Percentiles rank a stretch among this genome's conserved stretches.
Conservation (phyloP, 805 yeast species). For the Sungouiozyma intestinalis region DNA sequence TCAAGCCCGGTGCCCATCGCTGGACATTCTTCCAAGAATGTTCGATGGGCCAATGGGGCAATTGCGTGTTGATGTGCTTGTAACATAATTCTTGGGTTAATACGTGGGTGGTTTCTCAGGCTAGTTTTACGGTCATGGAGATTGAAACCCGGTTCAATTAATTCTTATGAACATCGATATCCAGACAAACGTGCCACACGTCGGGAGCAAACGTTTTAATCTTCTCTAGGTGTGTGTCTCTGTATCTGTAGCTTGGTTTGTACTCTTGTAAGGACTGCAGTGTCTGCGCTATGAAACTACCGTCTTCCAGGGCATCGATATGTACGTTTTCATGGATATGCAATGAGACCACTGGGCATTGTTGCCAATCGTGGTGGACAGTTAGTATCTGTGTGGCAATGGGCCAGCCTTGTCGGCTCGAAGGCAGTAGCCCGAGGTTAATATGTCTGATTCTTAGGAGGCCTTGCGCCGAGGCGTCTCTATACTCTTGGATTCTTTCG, state of each 20-base stretch:
- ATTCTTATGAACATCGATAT: conserved; percentile 29
- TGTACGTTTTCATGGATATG: conserved; percentile 76
- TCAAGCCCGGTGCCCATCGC: not conserved
- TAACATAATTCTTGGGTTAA: no score
- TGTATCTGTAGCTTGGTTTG: not conserved
- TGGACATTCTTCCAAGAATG: no score
- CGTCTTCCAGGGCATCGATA: conserved; percentile 29
- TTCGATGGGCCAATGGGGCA: no score
- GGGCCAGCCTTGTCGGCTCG: conserved; percentile 54
- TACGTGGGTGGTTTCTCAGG: no score
- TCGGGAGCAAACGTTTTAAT: conserved; percentile 86
- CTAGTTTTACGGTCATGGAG: no score
- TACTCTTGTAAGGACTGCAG: conserved; percentile 1
- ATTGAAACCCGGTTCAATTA: no score
- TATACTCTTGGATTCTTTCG: conserved; percentile 29
- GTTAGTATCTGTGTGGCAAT: conserved; percentile 26
- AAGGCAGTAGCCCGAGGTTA: conserved; percentile 71
- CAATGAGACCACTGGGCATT: conserved; percentile 21
- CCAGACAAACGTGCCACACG: conserved; percentile 65
- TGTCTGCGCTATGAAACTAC: conserved; percentile 5
- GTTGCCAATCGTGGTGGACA: conserved; percentile 7
- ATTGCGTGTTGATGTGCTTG: no score
- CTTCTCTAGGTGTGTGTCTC: conserved; percentile 38
- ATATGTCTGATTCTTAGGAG: conserved; percentile 37
- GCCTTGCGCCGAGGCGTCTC: conserved; percentile 19